phyloP scores from a whole-genome alignment of 495 filamentous ascomycete genomes.

The Corynascus novoguineensis region DNA sequence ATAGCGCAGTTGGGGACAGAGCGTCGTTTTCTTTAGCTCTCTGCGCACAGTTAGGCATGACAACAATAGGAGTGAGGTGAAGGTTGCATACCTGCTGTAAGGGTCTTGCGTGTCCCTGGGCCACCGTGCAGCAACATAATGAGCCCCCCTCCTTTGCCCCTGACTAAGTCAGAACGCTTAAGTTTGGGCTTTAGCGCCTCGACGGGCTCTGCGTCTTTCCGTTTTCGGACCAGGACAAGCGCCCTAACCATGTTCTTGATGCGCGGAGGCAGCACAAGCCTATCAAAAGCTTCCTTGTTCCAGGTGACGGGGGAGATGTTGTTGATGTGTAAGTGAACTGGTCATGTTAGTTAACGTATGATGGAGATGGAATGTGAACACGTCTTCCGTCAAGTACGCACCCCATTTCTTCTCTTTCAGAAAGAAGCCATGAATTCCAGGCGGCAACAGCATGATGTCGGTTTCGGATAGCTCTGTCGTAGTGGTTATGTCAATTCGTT shows the following conservation, averaged over 20 bases:
- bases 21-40: neutral
- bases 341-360: neutral
- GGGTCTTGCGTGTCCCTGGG: conserved; percentile 58
- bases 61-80: conserved; percentile 37
- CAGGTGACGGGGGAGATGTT: neutral
- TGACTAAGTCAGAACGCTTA: conserved; percentile 38
- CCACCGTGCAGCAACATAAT: conserved; percentile 49
- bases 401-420: neutral
- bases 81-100: conserved; percentile 51
- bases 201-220: neutral
- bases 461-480: neutral
- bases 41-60: conserved; percentile 19
- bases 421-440: neutral
- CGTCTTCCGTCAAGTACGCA: neutral
- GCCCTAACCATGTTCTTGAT: conserved; percentile 48
- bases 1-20: neutral
- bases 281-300: neutral
- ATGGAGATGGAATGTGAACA: neutral
- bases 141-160: conserved; percentile 52
- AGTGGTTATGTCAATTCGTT: neutral
- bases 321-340: neutral
- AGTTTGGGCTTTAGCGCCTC: conserved; percentile 45
- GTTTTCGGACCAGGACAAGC: conserved; percentile 30
- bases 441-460: neutral
- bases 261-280: neutral